phyloP scores from a whole-genome alignment of 2,329 filamentous ascomycete genomes.

The Pyrenophora seminiperda region DNA sequence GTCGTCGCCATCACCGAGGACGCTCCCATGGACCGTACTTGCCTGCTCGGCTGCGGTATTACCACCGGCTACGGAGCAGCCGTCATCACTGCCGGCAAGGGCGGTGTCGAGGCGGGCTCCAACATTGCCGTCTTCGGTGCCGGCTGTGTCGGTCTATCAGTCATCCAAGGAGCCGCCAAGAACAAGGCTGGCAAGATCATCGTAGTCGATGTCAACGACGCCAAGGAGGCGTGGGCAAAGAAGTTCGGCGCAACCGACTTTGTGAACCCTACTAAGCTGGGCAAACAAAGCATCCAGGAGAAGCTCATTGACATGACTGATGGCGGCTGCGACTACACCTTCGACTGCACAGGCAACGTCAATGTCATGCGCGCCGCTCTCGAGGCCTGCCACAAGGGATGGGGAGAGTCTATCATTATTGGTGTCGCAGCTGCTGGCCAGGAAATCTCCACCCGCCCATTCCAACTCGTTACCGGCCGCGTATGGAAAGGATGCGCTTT shows the following conservation, averaged over 20 bases:
- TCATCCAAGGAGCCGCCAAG: constrained; percentile 90
- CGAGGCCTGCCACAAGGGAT: constrained; percentile 98
- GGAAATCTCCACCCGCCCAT: constrained; percentile 92
- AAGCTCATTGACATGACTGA: constrained; percentile 97
- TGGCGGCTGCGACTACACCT: constrained; percentile 97
- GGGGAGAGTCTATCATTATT: constrained; percentile 97
- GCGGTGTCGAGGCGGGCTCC: constrained; percentile 78
- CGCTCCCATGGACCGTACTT: constrained; percentile 94
- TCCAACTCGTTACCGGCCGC: constrained; percentile 97
- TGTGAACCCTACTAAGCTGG: constrained; percentile 78
- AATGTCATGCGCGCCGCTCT: constrained; percentile 93
- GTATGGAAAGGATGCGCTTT: constrained; percentile 99
- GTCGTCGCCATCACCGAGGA: constrained; percentile 90
- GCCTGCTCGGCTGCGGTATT: constrained; percentile 95
- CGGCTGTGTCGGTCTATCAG: constrained; percentile 92
- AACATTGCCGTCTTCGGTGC: constrained; percentile 93
- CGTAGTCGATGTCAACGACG: constrained; percentile 79
- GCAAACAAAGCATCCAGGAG: constrained; percentile 79
- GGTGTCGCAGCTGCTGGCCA: constrained; percentile 95
- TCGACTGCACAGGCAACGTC: constrained; percentile 98
- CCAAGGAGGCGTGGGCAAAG: constrained; percentile 87
- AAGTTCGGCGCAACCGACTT: constrained; percentile 98
- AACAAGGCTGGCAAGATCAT: constrained; percentile 82
- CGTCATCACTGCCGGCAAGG: constrained; percentile 78
- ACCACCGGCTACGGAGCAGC: constrained; percentile 98